A percentile compares a stretch with the other conserved stretches of the same genome.
Evolutionary conservation across 306 rosid species (phyloP).

Genomic region (Boehmeria nivea): DNA sequence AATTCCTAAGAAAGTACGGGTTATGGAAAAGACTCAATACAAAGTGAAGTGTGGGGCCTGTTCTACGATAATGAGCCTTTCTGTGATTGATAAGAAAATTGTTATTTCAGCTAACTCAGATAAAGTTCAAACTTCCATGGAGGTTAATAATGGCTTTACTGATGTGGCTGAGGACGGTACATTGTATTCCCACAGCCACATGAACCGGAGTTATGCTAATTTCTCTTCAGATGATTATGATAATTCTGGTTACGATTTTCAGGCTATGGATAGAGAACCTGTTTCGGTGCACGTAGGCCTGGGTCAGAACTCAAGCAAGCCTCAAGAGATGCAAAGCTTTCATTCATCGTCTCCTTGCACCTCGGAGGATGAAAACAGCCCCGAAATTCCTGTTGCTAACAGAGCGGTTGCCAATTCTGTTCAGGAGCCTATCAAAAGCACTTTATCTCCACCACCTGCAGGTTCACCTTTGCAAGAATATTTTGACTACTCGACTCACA

Average conservation of each 20-base stretch:
- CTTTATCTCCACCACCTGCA: conserved; percentile 53
- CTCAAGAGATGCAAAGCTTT: conserved; percentile 60
- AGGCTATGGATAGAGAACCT: conserved; percentile 68
- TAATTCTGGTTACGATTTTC: conserved; percentile 76
- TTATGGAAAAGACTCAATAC: conserved; percentile 39
- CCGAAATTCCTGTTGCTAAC: conserved; percentile 40
- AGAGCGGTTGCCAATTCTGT: conserved; percentile 36
- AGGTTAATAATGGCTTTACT: conserved; percentile 25
- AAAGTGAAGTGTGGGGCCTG: conserved; percentile 83
- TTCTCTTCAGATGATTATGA: conserved; percentile 89
- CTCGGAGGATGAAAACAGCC: conserved; percentile 72
- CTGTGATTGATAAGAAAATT: conserved; percentile 49
- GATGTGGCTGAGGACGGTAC: conserved; percentile 32
- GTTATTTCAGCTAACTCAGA: conserved; percentile 49
- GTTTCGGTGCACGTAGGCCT: conserved; percentile 34
- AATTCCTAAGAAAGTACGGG: conserved; percentile 62
- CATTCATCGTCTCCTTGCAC: conserved; percentile 66
- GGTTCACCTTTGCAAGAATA: conserved; percentile 76
- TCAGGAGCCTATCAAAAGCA: conserved; percentile 38
- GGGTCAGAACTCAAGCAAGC: conserved; percentile 44
- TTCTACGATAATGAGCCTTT: conserved; percentile 50
- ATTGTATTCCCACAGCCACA: conserved; percentile 35
- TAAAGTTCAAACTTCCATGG: conserved; percentile 28
- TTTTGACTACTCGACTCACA: conserved; percentile 57
- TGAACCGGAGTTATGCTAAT: conserved; percentile 39